Evolutionary conservation across 2,329 filamentous ascomycete genomes (phyloP), one percentile per base, ranked within the genome.

Genomic region (Davidsoniella eucalypti): DNA sequence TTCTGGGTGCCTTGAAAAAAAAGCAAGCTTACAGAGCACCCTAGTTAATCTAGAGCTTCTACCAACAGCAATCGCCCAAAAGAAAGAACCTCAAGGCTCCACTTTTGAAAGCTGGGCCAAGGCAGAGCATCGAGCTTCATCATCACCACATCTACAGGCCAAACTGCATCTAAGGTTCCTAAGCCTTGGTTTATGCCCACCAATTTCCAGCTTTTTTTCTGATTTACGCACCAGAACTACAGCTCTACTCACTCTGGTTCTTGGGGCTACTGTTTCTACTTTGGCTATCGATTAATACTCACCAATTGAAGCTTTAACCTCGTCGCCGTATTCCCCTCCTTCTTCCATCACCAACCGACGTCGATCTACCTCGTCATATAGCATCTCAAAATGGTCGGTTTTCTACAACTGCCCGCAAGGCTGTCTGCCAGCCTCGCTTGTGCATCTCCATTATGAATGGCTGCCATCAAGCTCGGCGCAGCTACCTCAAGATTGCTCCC

Each of bases 51-150:
- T 9, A 12, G 8, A 33, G 29, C 12, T 33, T 9, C 12, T 33
- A 1, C 29, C 12, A 33, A 33, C 29, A 33, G 29, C 29, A 33
- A 33, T 23, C 21, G 21, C 21, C 21, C 2, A 10, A 33, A 33
- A 12, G 8, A 33, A 3, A 29, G 26, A 29, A 33, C 8, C 29
- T 33, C 29, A 33, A 33, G 29, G 29, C 29, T 33, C 29, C 29
- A 33, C 29, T 33, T 33, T 33, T 9, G 29, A 40, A 46, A 52
- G 29, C 40, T 48, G 23, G 40, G 46, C 47, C 52, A 45, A 54
- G 49, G 49, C 50, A 52, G 47, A 52, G 41, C 52, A 50, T 47
- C 39, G 42, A 55, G 52, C 52, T 55, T 51, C 52, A 52, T 54
- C 52, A 52, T 48, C 50, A 38, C 43, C 47, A 50, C 8, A 33